Base-by-base conservation (phyloP, 495 filamentous ascomycete species). In the Aspergillus asperescens region DNA sequence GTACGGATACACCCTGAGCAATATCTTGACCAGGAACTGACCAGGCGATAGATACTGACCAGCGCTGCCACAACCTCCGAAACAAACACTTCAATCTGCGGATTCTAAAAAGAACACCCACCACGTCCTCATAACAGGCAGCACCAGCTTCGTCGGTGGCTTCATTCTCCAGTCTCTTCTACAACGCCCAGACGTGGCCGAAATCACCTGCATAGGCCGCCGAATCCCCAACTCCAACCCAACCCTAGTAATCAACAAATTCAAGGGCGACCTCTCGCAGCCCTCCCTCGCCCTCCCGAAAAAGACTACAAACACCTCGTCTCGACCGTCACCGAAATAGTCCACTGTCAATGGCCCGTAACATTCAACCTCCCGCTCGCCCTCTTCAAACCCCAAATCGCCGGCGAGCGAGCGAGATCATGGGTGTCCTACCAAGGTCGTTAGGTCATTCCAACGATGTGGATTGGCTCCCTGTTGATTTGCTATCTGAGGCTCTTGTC, bases 341-440 rank as follows among this genome's bases (percentile, higher is more conserved):
- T 81, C 50, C 79, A 83, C 62, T 80, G 78, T 63, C 74, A 77
- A 37, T 84, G 80, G 81, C 72, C 74, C 1, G 78, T 83, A 13
- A 76, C 82, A 55, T 83, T 82, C 68, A 79, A 82, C 62, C 66
- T 69, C 22, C 62, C 76, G 0, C 61, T 80, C 29, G 61, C 67
- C 15, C 75, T 73, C 0, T 83, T 82, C 31, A 71, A 77, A 56
- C 74, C 78, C 3, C 68, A 79, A 42, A 72, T 83, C 24, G 59
- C 63, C 8, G 75, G 79, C 48, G 45, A 59, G 79, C 41, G 50
- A 80, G 47, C 5, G 40, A 37, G 19, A n/a, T 18, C 1, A 48
- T 52, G 8, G 38, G 42, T 5, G 51, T 29, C 25, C 25, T 57
- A 0, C 54, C 54, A 1, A 16, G 34, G 1, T 52, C 54, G 0